phyloP scores from a whole-genome alignment of 805 yeast species.

The Wickerhamiella slavikovae region DNA sequence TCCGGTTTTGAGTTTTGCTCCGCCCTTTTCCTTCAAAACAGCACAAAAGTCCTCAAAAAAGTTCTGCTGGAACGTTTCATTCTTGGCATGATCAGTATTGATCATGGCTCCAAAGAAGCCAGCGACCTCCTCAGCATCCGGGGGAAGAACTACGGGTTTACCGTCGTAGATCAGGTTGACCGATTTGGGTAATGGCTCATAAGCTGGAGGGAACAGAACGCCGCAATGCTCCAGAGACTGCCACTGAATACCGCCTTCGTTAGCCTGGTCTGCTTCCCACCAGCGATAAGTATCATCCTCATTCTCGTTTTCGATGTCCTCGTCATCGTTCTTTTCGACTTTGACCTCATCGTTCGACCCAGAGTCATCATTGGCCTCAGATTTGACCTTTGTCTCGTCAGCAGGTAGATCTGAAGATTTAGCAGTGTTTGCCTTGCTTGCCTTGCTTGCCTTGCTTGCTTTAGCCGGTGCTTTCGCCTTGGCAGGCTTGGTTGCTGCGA shows the following conservation, averaged over 20 bases:
- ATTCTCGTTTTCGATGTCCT: not conserved
- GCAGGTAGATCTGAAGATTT: too few relatives aligned
- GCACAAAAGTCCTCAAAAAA: constrained; percentile 60
- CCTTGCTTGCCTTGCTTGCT: too few relatives aligned
- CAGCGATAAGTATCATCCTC: constrained; percentile 47
- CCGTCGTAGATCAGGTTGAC: constrained; percentile 63
- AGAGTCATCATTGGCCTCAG: too few relatives aligned
- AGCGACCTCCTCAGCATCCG: constrained; percentile 86
- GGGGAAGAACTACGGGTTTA: constrained; percentile 51
- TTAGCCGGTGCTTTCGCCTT: too few relatives aligned
- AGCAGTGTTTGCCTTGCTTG: too few relatives aligned
- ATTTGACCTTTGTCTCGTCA: too few relatives aligned
- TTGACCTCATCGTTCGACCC: not conserved
- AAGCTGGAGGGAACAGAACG: constrained; percentile 82
- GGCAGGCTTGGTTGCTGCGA: too few relatives aligned
- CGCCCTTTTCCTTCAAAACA: constrained; percentile 53
- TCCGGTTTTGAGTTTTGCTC: constrained; percentile 23
- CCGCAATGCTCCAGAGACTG: constrained; percentile 71
- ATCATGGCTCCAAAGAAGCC: constrained; percentile 83
- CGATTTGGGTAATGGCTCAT: constrained; percentile 62
- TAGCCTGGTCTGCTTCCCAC: constrained; percentile 55
- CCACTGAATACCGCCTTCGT: constrained; percentile 70
- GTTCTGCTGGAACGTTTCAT: constrained; percentile 69
- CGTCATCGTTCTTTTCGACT: not conserved
- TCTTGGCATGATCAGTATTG: constrained; percentile 65